A percentile compares a stretch with the other conserved stretches of the same genome.
These are phyloP conservation scores for Puccinia polysora DNA, from an alignment of 1,284 basidiomycete species.

Conservation along the genomic window DNA sequence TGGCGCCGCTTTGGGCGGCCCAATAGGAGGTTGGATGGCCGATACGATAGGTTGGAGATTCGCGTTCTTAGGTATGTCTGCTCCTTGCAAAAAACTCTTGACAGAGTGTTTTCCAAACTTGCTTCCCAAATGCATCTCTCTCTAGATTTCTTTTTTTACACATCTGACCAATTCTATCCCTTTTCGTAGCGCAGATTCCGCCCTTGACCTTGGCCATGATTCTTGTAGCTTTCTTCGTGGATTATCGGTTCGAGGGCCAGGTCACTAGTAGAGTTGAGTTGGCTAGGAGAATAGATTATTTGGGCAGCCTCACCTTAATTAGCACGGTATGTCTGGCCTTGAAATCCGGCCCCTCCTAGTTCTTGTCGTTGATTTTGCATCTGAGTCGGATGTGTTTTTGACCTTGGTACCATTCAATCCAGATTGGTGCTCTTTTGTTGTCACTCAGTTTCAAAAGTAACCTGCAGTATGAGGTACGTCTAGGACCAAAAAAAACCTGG, in stretches of 20 bases:
- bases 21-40: conserved; percentile 51
- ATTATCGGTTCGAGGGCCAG: conserved; percentile 21
- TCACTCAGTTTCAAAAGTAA: conserved; percentile 41
- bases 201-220: conserved; percentile 48
- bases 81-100: not conserved
- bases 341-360: not conserved
- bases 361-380: not conserved
- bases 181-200: conserved; percentile 49
- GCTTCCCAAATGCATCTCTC: too few species aligned
- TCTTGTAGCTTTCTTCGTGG: conserved; percentile 46
- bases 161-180: conserved; percentile 4
- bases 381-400: not conserved
- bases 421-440: conserved; percentile 24
- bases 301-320: conserved; percentile 20
- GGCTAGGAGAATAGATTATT: conserved; percentile 26
- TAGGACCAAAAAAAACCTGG: too few species aligned
- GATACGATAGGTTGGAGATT: conserved; percentile 52
- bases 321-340: not conserved
- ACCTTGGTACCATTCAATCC: not conserved
- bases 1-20: conserved; percentile 51
- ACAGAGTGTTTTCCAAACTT: not conserved
- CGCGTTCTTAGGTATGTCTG: conserved; percentile 47
- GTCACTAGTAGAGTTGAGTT: conserved; percentile 11
- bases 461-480: conserved; percentile 15
- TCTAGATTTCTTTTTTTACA: not conserved